These are phyloP conservation scores for Forsythia viridissima DNA, from an alignment of 257 asterid genomes.

Conservation along the genomic window DNA sequence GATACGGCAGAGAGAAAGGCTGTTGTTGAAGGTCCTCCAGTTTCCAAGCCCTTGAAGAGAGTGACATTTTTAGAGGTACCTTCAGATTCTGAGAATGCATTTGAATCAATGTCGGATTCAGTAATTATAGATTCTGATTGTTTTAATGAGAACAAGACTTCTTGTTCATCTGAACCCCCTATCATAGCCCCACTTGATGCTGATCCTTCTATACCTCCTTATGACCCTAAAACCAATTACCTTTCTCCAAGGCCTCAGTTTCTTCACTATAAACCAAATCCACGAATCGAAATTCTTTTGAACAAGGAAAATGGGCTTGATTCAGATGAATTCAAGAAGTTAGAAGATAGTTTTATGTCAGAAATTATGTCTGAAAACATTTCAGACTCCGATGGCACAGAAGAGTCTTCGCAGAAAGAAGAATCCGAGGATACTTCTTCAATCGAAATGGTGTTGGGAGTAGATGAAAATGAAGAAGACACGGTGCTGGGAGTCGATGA, in stretches of 20 bases:
- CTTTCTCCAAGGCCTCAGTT: conserved; percentile 87
- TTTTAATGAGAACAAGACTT: conserved; percentile 25
- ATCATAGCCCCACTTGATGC: conserved; percentile 73
- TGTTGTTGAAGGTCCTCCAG: conserved; percentile 38
- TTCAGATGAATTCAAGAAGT: conserved; percentile 29
- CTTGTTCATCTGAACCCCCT: conserved; percentile 34
- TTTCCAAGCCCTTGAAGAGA: conserved; percentile 43
- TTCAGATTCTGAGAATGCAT: conserved; percentile 22
- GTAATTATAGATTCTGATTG: conserved; percentile 33
- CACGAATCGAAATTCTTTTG: conserved; percentile 52
- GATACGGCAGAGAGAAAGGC: conserved; percentile 24
- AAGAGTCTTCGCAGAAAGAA: conserved; percentile 41
- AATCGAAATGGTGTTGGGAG: conserved; percentile 28
- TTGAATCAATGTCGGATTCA: conserved; percentile 32
- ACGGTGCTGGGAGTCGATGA: conserved; percentile 7
- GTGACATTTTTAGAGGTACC: conserved; percentile 54
- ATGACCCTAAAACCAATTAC: conserved; percentile 81
- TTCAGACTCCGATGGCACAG: conserved; percentile 51
- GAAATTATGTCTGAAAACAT: conserved; percentile 46
- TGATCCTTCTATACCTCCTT: conserved; percentile 72
- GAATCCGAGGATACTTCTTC: conserved; percentile 34
- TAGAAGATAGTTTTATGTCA: conserved; percentile 41
- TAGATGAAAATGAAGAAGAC: conserved; percentile 25
- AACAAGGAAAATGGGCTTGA: conserved; percentile 42
- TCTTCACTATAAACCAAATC: conserved; percentile 74